Percentiles rank a stretch among this genome's conserved stretches.
Evolutionary conservation across 2,329 filamentous ascomycete genomes (phyloP).

Genomic region (Dothidotthia symphoricarpi): DNA sequence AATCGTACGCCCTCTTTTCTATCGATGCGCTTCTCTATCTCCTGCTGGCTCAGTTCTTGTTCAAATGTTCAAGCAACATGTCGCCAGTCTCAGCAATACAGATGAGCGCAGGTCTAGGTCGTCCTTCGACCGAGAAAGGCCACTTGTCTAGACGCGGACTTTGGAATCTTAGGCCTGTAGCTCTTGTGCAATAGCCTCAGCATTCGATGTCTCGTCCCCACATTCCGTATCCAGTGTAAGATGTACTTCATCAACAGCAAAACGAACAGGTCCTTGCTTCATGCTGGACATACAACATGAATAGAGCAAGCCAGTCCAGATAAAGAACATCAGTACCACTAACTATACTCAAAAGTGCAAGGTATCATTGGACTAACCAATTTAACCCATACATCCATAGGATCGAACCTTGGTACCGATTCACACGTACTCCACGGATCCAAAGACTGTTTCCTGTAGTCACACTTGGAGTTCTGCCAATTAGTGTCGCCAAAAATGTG

Average conservation of each 20-base stretch:
- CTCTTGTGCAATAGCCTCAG: constrained; percentile 20
- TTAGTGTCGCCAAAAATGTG: constrained; percentile 5
- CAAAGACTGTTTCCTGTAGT: constrained; percentile 13
- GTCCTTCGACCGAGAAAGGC: too few relatives aligned
- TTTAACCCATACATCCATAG: constrained; percentile 26
- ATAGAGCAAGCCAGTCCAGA: constrained; percentile 27
- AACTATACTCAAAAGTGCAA: background rate
- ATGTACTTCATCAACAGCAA: constrained; percentile 20
- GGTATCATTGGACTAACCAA: constrained; percentile 14
- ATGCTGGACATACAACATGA: constrained; percentile 27
- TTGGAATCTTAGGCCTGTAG: constrained; percentile 23
- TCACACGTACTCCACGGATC: constrained; percentile 22
- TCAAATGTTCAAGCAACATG: too few relatives aligned
- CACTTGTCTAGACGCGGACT: constrained; percentile 10
- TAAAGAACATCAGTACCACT: constrained; percentile 15
- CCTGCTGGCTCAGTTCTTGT: too few relatives aligned
- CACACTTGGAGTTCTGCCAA: background rate
- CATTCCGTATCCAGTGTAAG: constrained; percentile 9
- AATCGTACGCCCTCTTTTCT: too few relatives aligned
- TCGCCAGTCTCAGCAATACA: too few relatives aligned
- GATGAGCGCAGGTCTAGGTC: too few relatives aligned
- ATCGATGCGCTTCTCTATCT: too few relatives aligned
- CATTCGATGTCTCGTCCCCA: constrained; percentile 8
- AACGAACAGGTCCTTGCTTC: constrained; percentile 21
- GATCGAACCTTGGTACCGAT: constrained; percentile 17